These are phyloP conservation scores for Glaciozyma martinii DNA, from an alignment of 768 basidiomycete genomes.

Conservation along the genomic window DNA sequence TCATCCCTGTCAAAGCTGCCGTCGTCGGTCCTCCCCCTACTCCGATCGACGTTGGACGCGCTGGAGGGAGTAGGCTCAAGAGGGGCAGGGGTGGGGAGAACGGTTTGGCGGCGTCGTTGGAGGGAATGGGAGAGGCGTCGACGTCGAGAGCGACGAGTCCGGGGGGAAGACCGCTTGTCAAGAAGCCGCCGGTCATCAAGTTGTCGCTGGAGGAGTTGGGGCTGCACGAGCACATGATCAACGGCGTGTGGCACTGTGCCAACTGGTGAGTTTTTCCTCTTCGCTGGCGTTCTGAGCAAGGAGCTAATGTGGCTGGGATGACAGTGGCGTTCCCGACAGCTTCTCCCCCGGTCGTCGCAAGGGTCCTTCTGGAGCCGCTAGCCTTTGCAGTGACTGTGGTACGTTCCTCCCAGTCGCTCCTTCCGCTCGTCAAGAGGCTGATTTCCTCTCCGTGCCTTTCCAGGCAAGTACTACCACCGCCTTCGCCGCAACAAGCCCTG, in stretches of 20 bases:
- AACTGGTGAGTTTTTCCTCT: conserved; percentile 42
- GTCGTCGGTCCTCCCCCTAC: conserved; percentile 17
- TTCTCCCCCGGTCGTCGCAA: conserved; percentile 79
- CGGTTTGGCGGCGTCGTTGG: conserved; percentile 8
- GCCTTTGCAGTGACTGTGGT: conserved; percentile 89
- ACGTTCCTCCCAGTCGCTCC: conserved; percentile 37
- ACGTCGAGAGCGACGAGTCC: conserved; percentile 5
- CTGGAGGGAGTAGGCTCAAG: not conserved
- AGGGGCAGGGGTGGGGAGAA: not conserved
- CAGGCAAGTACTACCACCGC: conserved; percentile 84
- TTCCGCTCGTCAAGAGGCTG: not conserved
- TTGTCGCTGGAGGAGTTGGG: conserved; percentile 13
- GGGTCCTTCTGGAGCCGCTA: conserved; percentile 80
- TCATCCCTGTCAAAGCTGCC: conserved; percentile 11
- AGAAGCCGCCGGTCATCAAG: not conserved
- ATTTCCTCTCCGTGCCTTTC: not conserved
- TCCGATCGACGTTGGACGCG: not conserved
- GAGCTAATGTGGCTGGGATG: not conserved
- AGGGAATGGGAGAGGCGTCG: not conserved
- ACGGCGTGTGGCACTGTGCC: conserved; percentile 89
- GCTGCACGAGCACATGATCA: conserved; percentile 51
- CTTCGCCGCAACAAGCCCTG: conserved; percentile 72
- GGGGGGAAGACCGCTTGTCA: no score
- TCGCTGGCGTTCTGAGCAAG: not conserved
- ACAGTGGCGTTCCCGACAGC: conserved; percentile 65